Evolutionary conservation across 129 eudicot species (phyloP).

Genomic region (Smallanthus sonchifolius): DNA sequence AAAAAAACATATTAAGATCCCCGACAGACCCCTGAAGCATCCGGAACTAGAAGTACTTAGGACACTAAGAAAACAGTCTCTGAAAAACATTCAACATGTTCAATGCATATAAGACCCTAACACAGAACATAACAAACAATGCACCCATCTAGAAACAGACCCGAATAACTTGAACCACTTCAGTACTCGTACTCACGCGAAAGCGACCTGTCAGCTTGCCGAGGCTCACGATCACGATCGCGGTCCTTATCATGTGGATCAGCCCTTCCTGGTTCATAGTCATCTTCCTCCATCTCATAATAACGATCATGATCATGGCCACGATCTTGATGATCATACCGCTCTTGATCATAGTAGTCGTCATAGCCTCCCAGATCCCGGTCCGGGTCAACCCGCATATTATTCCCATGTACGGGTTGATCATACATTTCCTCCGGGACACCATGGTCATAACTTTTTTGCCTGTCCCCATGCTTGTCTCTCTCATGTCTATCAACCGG

Average conservation of each 20-base stretch:
- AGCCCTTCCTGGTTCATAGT: constrained; percentile 45
- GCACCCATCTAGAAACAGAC: not conserved
- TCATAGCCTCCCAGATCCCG: constrained; percentile 45
- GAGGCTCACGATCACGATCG: constrained; percentile 43
- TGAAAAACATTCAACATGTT: not conserved
- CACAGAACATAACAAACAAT: constrained; percentile 1
- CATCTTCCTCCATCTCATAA: constrained; percentile 77
- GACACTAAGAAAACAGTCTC: not conserved
- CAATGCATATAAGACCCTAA: not conserved
- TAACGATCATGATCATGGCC: constrained; percentile 58
- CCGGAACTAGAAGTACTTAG: not conserved
- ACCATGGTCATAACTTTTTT: constrained; percentile 41
- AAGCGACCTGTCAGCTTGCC: constrained; percentile 51
- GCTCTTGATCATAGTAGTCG: constrained; percentile 41
- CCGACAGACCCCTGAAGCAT: not conserved
- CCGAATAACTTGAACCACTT: not conserved
- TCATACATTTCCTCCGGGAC: constrained; percentile 64
- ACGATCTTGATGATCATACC: constrained; percentile 52
- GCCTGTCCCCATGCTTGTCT: constrained; percentile 41
- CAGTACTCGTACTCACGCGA: constrained; percentile 50
- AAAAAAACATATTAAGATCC: not conserved
- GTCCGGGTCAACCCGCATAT: constrained; percentile 38
- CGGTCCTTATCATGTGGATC: constrained; percentile 47
- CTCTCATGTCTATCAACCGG: constrained; percentile 36
- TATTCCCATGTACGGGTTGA: constrained; percentile 43